Evolutionary conservation across 164 flowering plant genomes (phyloP).

Genomic region (Magnolia sinica): DNA sequence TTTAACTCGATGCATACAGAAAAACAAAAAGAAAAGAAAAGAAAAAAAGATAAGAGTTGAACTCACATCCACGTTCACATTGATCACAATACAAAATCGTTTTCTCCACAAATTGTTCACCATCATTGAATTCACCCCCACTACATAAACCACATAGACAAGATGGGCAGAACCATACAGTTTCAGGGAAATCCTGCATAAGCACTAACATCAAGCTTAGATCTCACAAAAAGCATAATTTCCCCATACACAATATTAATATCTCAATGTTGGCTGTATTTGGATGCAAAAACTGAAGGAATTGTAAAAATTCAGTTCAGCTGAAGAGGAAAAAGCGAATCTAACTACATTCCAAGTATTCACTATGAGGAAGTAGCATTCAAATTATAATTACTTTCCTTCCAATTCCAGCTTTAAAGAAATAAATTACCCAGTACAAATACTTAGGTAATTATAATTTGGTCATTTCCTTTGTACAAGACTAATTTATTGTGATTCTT

Average conservation of each 20-base stretch:
- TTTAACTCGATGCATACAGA: background rate
- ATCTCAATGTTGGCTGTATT: background rate
- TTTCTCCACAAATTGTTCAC: constrained; percentile 17
- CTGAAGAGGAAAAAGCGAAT: too few species aligned
- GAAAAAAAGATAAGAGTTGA: background rate
- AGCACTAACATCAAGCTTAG: background rate
- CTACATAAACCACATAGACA: constrained; percentile 76
- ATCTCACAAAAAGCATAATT: background rate
- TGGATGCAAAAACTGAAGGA: background rate
- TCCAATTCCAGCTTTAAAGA: too few species aligned
- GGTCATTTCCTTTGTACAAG: too few species aligned
- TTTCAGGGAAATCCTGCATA: constrained; percentile 65
- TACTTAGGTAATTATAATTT: too few species aligned
- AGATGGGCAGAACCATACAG: constrained; percentile 86
- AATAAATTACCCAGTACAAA: too few species aligned
- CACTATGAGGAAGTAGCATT: too few species aligned
- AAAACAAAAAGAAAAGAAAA: background rate
- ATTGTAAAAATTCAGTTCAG: background rate
- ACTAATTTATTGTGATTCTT: too few species aligned
- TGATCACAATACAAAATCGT: constrained; percentile 49
- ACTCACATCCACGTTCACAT: constrained; percentile 74
- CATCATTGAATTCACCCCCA: constrained; percentile 20
- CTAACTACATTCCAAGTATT: too few species aligned
- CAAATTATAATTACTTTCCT: too few species aligned
- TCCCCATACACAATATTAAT: background rate